These are phyloP conservation scores for Eucalyptus cloeziana DNA, from an alignment of 345 rosid genomes.

Conservation along the genomic window DNA sequence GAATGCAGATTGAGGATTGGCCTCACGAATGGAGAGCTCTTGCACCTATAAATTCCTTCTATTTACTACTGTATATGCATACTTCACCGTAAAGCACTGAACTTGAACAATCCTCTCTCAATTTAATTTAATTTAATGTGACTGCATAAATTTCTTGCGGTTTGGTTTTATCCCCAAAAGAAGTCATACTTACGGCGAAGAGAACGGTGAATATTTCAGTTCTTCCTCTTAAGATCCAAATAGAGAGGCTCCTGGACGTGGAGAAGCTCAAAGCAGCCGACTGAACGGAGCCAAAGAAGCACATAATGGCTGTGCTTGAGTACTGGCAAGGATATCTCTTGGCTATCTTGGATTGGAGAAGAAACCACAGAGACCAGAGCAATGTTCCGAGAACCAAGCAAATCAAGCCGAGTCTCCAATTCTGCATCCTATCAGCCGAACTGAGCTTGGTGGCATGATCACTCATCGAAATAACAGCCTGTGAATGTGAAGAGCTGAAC, in stretches of 20 bases:
- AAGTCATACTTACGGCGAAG: slow-evolving; percentile 28
- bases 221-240: slow-evolving; percentile 41
- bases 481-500: background rate
- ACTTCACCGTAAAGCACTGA: background rate
- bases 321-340: slow-evolving; percentile 40
- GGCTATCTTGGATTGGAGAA: slow-evolving; percentile 38
- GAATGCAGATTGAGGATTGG: background rate
- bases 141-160: background rate
- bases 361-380: slow-evolving; percentile 54
- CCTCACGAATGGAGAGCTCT: background rate
- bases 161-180: background rate
- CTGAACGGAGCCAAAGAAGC: slow-evolving; percentile 49
- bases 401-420: slow-evolving; percentile 39
- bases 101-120: background rate
- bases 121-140: background rate
- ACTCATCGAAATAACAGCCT: background rate
- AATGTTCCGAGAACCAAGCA: slow-evolving; percentile 23
- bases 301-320: slow-evolving; percentile 49
- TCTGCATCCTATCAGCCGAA: slow-evolving; percentile 2
- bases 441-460: background rate
- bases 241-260: slow-evolving; percentile 19
- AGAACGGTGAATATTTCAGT: slow-evolving; percentile 28
- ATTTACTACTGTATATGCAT: background rate
- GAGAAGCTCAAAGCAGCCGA: slow-evolving; percentile 38
- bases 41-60: background rate